phyloP scores from a whole-genome alignment of 129 eudicot species.

The Flaveria brownii region DNA sequence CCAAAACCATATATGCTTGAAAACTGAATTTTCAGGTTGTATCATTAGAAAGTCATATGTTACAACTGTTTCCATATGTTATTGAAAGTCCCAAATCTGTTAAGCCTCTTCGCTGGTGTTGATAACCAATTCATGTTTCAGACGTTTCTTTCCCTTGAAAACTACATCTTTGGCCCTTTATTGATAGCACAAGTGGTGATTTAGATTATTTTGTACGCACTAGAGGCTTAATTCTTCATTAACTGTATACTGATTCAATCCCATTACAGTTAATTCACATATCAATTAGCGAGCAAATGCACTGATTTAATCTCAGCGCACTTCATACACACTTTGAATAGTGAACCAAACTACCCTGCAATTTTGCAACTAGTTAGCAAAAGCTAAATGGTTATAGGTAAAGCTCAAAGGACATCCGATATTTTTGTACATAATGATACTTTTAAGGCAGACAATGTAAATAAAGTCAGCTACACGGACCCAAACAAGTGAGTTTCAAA shows the following conservation, averaged over 20 bases:
- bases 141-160: neutral
- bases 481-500: neutral
- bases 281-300: neutral
- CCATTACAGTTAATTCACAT: neutral
- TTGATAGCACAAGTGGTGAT: neutral
- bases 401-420: neutral
- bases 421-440: neutral
- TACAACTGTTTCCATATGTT: neutral
- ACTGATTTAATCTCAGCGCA: neutral
- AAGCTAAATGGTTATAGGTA: neutral
- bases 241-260: conserved; percentile 4
- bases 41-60: neutral
- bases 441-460: neutral
- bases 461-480: neutral
- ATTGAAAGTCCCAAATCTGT: neutral
- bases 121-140: neutral
- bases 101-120: neutral
- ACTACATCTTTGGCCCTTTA: neutral
- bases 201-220: neutral
- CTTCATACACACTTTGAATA: neutral
- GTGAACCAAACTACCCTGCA: neutral
- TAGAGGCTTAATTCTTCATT: conserved; percentile 1
- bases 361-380: neutral
- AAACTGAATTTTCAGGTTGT: neutral
- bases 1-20: conserved; percentile 9